Evolutionary conservation across 1,284 basidiomycete genomes (phyloP).

Genomic region (Athelia sp.): DNA sequence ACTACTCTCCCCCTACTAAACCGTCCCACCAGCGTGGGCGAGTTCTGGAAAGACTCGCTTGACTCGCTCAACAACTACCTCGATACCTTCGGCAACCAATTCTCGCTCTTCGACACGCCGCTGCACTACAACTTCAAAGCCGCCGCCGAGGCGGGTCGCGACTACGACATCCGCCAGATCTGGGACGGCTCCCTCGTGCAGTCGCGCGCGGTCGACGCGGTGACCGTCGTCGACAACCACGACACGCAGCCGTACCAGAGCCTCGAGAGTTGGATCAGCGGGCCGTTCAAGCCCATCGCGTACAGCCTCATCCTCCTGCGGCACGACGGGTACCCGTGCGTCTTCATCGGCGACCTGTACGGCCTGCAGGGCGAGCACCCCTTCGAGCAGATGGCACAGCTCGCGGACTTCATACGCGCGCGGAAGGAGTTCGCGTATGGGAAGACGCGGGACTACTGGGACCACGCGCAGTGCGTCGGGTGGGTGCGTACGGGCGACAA

Average conservation of each 20-base stretch:
- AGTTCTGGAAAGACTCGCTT: slow-evolving; percentile 44
- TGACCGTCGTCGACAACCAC: slow-evolving; percentile 83
- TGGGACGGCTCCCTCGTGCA: slow-evolving; percentile 54
- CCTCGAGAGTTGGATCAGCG: slow-evolving; percentile 38
- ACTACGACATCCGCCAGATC: slow-evolving; percentile 64
- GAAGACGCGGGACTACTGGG: slow-evolving; percentile 51
- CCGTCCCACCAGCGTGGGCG: too few relatives aligned
- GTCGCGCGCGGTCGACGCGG: slow-evolving; percentile 59
- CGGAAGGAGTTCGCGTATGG: slow-evolving; percentile 68
- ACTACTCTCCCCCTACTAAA: too few relatives aligned
- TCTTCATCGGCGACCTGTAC: slow-evolving; percentile 91
- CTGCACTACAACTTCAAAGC: slow-evolving; percentile 67
- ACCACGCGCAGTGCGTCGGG: slow-evolving; percentile 60
- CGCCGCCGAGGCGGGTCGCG: slow-evolving; percentile 53
- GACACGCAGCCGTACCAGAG: slow-evolving; percentile 27
- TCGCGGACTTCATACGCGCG: slow-evolving; percentile 49
- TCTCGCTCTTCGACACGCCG: slow-evolving; percentile 74
- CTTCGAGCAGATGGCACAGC: slow-evolving; percentile 40
- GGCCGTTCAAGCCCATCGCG: slow-evolving; percentile 69
- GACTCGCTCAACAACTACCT: slow-evolving; percentile 37
- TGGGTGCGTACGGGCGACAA: slow-evolving; percentile 60
- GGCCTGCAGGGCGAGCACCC: slow-evolving; percentile 64
- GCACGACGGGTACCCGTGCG: slow-evolving; percentile 84
- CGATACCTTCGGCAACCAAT: slow-evolving; percentile 20
- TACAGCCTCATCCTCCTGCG: slow-evolving; percentile 88